Conservation (phyloP, 495 filamentous ascomycete species). For the Talaromyces proteolyticus region DNA sequence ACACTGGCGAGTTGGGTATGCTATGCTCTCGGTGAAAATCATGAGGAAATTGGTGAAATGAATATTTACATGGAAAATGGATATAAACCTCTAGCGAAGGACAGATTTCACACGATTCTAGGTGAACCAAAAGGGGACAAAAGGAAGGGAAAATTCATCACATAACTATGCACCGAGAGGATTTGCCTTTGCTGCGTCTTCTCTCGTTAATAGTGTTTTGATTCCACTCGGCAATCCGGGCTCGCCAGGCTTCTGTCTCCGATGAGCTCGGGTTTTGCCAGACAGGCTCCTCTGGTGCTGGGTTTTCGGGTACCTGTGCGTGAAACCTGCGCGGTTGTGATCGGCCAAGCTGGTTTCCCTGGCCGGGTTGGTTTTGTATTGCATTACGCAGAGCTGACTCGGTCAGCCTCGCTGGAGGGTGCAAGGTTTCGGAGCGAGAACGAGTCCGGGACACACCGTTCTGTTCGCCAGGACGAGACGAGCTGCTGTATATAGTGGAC, state of each 20-base stretch:
- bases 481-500: slow-evolving; percentile 6
- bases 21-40: background rate
- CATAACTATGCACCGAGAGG: slow-evolving; percentile 4
- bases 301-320: background rate
- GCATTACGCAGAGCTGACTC: slow-evolving; percentile 3
- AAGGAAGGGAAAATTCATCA: background rate
- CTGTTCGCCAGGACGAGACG: slow-evolving; percentile 2
- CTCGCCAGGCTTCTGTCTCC: slow-evolving; percentile 1
- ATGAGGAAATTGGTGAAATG: background rate
- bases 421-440: background rate
- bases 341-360: background rate
- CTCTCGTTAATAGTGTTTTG: slow-evolving; percentile 5
- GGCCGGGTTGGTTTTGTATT: background rate
- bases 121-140: no score
- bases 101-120: no score
- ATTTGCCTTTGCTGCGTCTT: slow-evolving; percentile 5
- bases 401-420: background rate
- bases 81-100: background rate
- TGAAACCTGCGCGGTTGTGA: background rate
- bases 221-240: slow-evolving; percentile 7
- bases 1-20: no score
- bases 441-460: slow-evolving; percentile 2
- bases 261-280: slow-evolving; percentile 2
- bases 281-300: background rate
- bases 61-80: background rate